phyloP scores from a whole-genome alignment of 345 rosid genomes.

The Lepidium sativum region DNA sequence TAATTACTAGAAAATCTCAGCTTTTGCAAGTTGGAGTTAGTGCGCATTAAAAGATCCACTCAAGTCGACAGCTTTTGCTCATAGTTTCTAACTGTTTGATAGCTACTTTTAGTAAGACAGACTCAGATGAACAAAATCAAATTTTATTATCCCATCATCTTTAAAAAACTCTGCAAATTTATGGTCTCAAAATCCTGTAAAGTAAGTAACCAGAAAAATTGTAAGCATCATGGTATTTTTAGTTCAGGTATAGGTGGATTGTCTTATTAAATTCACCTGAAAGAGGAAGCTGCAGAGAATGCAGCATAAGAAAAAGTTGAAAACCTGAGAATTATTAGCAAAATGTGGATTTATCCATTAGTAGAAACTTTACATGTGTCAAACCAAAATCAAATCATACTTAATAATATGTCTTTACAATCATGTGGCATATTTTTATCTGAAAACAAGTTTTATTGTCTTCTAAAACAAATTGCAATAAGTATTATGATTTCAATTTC shows the following conservation, averaged over 20 bases:
- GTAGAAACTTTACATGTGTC: not conserved
- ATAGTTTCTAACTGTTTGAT: not conserved
- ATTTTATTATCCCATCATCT: too few species aligned
- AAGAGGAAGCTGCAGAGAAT: slow-evolving; percentile 67
- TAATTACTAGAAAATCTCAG: not conserved
- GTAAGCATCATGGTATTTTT: slow-evolving; percentile 91
- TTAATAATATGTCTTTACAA: too few species aligned
- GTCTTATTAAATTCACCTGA: slow-evolving; percentile 89
- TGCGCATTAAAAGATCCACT: not conserved
- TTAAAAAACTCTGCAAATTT: too few species aligned
- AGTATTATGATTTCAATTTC: not conserved
- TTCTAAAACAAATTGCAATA: slow-evolving; percentile 24
- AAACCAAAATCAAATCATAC: slow-evolving; percentile 15
- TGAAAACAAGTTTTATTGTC: too few species aligned
- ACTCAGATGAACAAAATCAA: not conserved
- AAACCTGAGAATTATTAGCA: too few species aligned
- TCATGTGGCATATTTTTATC: too few species aligned
- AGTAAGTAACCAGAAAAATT: slow-evolving; percentile 88
- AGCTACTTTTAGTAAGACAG: not conserved
- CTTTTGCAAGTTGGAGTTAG: not conserved
- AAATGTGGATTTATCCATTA: slow-evolving; percentile 15
- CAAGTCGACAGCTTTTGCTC: too few species aligned
- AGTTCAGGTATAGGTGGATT: slow-evolving; percentile 74
- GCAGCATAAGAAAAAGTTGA: too few species aligned
- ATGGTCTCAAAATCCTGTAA: too few species aligned